phyloP scores from a whole-genome alignment of 2,329 filamentous ascomycete species.

The Pseudocercospora vitis region DNA sequence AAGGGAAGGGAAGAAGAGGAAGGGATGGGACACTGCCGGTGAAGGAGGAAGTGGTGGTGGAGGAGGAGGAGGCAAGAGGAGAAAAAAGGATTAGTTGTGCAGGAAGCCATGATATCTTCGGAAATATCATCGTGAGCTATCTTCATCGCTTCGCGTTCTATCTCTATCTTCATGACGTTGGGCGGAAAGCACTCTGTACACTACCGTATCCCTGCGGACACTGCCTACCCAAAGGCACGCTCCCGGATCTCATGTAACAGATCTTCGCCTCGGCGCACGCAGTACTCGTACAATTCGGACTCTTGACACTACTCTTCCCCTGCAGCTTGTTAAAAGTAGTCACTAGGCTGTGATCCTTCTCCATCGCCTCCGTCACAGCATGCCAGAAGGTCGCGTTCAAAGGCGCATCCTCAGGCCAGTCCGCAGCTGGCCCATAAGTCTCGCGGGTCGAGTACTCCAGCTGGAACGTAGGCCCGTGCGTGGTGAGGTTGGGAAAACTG shows the following conservation, averaged over 20 bases:
- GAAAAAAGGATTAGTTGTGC: constrained; percentile 26
- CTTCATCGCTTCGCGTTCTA: background rate
- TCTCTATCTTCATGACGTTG: constrained; percentile 1
- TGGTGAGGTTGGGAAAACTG: constrained; percentile 42
- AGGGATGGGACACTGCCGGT: constrained; percentile 55
- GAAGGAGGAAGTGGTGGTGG: constrained; percentile 44
- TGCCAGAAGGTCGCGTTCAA: constrained; percentile 63
- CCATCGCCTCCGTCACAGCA: constrained; percentile 58
- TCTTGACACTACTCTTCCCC: constrained; percentile 53
- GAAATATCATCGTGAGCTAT: background rate
- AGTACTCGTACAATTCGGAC: constrained; percentile 53
- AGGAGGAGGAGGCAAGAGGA: constrained; percentile 34
- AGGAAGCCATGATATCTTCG: background rate
- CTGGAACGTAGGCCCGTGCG: constrained; percentile 49
- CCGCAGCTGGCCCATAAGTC: constrained; percentile 46
- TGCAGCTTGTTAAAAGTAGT: constrained; percentile 53
- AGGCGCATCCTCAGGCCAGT: constrained; percentile 51
- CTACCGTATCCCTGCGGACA: constrained; percentile 55
- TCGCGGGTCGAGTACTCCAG: constrained; percentile 56
- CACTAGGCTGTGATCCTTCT: constrained; percentile 51
- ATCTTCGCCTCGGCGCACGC: constrained; percentile 57
- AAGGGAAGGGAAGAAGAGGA: constrained; percentile 80
- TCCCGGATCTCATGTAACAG: constrained; percentile 61
- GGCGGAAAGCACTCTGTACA: constrained; percentile 43
- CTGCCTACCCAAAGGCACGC: constrained; percentile 50